Evolutionary conservation across 2,329 filamentous ascomycete genomes (phyloP), one percentile per base, ranked within the genome.

Genomic region (Clarireedia homoeocarpa): DNA sequence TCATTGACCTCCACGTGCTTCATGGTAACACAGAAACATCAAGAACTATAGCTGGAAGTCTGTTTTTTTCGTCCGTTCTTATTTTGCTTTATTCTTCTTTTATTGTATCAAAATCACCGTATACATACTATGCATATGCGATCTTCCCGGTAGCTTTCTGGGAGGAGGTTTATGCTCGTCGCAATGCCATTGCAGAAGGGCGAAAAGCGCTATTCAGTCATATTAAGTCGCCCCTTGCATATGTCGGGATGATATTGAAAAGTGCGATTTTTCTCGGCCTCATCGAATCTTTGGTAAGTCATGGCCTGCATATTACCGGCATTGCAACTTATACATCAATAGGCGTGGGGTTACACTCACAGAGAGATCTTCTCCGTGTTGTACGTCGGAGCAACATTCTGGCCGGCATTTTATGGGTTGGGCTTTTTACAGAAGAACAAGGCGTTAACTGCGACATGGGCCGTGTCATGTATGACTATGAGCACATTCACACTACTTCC

Each of bases 91-190:
- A 88, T 66, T 86, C 90, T 6, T 84, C 89, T 0, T 87, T 99
- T 55, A 75, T 88, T 57, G 76, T 89, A 56, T 92, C 95, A 47
- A 81, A 83, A 46, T 96, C 91, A 1, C 87, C 92, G 0, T 69
- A 77, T 56, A 86, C 88, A 2, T 99, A 99, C 71, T 99, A 97
- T 67, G 82, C 83, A 2, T 99, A 99, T 69, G 88, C 86, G 0
- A 81, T 95, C 64, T 99, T 99, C 71, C 94, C 94, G 0, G 84
- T 96, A 2, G 81, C 89, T 56, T 97, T 99, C 74, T 99, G 94
- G 94, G 92, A 96, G 71, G 91, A 96, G 67, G 89, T 96, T 0
- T 92, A 86, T 71, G 88, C 89, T 3, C 83, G 88, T 27, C 81
- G 91, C 55, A 77, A 79, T 47, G 88, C 88, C 44, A 71, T 96